Conservation (phyloP, 108 stramenopile species). For the Fistulifera solaris region DNA sequence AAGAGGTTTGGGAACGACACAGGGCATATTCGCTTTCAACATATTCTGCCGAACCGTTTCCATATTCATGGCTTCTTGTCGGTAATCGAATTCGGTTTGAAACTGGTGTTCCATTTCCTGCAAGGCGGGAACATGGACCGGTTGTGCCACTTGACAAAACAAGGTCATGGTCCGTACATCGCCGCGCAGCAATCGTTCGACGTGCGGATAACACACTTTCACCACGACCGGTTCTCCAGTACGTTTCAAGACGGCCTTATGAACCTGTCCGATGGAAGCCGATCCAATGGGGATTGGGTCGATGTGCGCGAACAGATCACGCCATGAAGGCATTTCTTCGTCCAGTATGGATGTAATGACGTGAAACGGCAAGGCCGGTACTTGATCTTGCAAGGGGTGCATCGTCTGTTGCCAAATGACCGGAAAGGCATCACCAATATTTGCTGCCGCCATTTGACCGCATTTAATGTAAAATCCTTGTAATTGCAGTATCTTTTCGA, state of each 20-base stretch:
- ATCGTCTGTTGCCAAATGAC: constrained; percentile 77
- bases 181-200: constrained; percentile 59
- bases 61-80: constrained; percentile 54
- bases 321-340: constrained; percentile 28
- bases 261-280: constrained; percentile 82
- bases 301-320: constrained; percentile 36
- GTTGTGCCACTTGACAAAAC: constrained; percentile 77
- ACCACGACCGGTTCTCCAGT: constrained; percentile 62
- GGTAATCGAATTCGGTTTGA: constrained; percentile 92
- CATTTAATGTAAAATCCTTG: constrained; percentile 78
- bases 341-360: constrained; percentile 55
- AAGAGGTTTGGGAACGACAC: constrained; percentile 58
- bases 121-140: constrained; percentile 76
- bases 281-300: constrained; percentile 75
- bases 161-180: constrained; percentile 78
- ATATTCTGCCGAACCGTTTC: constrained; percentile 59
- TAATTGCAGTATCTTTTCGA: constrained; percentile 70
- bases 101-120: constrained; percentile 89
- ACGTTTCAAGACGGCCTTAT: constrained; percentile 55
- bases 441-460: constrained; percentile 78
- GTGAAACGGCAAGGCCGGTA: constrained; percentile 46
- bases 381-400: constrained; percentile 72
- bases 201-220: constrained; percentile 78
- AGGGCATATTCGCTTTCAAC: constrained; percentile 44
- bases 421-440: constrained; percentile 80